Percentiles rank a stretch among this genome's conserved stretches.
Conservation (phyloP, 176 grass and related monocot species). For the sorghum (Sorghum bicolor) region Sorghum_bicolor_NCBIv3 NC_012871.2:72922001-72922500, state of each 20-base stretch:
- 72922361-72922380: neutral
- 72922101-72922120: neutral
- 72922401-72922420: neutral
- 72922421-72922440: neutral
- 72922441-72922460: neutral
- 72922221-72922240: neutral
- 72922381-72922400: neutral
- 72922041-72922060: constrained; percentile 12
- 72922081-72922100: neutral
- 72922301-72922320: neutral
- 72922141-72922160: neutral
- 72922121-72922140: neutral
- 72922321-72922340: neutral
- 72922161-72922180: neutral
- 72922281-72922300: neutral
- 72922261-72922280: neutral
- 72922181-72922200: neutral
- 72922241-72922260: neutral
- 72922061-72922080: constrained; percentile 24
- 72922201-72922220: neutral
- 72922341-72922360: neutral
- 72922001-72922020: neutral
- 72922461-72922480: neutral
- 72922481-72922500: neutral
- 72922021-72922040: neutral